Evolutionary conservation across 768 basidiomycete genomes (phyloP).

Genomic region (Lactarius quietus): DNA sequence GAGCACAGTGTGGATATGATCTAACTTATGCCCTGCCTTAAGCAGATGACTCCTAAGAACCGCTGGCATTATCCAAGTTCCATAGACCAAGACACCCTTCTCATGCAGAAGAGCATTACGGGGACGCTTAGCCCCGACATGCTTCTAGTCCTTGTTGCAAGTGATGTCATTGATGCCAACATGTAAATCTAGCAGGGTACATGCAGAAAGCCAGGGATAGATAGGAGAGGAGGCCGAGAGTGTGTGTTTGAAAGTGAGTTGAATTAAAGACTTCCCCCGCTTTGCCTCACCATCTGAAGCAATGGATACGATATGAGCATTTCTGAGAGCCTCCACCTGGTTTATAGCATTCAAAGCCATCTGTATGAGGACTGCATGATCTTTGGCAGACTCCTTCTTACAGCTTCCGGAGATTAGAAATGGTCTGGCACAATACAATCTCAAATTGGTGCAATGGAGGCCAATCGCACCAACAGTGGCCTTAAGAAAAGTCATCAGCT

Average conservation of each 20-base stretch:
- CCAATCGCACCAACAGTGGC: conserved; percentile 10
- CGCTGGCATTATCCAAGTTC: neutral
- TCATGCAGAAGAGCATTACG: neutral
- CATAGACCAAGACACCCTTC: neutral
- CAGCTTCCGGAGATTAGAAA: conserved; percentile 6
- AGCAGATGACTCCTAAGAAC: too few relatives aligned
- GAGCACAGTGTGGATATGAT: neutral
- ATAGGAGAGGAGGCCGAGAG: neutral
- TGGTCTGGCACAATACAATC: conserved; percentile 4
- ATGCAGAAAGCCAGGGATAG: neutral
- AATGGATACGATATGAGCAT: neutral
- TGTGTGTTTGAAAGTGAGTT: neutral
- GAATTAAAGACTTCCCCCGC: neutral
- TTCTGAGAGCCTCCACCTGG: accelerated
- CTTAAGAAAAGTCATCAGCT: neutral
- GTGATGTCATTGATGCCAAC: conserved; percentile 7
- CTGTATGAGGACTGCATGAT: neutral
- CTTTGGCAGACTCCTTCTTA: neutral
- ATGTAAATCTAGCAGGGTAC: neutral
- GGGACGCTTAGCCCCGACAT: neutral
- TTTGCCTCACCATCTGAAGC: conserved; percentile 3
- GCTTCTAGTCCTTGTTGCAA: conserved; percentile 9
- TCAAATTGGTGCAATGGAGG: neutral
- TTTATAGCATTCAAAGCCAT: neutral
- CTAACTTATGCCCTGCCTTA: too few relatives aligned